Evolutionary conservation across 2,329 filamentous ascomycete genomes (phyloP).

Genomic region (Aspergillus aculeatinus): DNA sequence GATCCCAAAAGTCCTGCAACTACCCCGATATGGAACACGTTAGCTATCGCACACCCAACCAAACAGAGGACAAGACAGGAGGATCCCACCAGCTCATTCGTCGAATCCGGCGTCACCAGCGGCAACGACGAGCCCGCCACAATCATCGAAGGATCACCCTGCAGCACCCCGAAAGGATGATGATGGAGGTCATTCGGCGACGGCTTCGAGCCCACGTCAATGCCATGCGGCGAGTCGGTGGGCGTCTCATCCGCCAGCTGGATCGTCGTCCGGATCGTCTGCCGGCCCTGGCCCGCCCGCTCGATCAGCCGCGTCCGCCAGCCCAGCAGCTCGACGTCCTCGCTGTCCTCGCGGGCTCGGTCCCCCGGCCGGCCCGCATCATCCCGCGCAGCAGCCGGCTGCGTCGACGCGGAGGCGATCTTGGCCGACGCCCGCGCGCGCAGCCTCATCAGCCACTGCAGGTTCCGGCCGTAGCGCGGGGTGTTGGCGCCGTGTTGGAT

Average conservation of each 20-base stretch:
- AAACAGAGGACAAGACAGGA: neutral
- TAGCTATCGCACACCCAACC: neutral
- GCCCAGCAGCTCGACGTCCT: constrained; percentile 2
- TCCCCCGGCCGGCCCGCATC: neutral
- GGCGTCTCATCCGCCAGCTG: neutral
- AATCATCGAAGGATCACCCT: neutral
- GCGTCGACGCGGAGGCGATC: neutral
- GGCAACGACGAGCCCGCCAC: neutral
- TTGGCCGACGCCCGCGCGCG: constrained; percentile 3
- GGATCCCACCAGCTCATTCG: neutral
- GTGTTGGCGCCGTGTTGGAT: constrained; percentile 2
- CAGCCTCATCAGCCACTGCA: neutral
- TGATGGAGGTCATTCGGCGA: neutral
- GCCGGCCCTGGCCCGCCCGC: neutral
- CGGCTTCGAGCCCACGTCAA: neutral
- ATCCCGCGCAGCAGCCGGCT: neutral
- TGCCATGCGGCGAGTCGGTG: neutral
- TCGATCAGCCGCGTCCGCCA: constrained; percentile 4
- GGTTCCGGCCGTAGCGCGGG: neutral
- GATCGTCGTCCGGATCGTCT: neutral
- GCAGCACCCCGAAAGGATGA: too few relatives aligned
- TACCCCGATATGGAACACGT: neutral
- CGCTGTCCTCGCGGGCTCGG: neutral
- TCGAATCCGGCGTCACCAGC: constrained; percentile 2
- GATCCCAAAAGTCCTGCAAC: constrained; percentile 7